Percentiles rank a stretch among this genome's conserved stretches.
phyloP scores from a whole-genome alignment of 2,329 filamentous ascomycete species.

The Penicillium thymicola region DNA sequence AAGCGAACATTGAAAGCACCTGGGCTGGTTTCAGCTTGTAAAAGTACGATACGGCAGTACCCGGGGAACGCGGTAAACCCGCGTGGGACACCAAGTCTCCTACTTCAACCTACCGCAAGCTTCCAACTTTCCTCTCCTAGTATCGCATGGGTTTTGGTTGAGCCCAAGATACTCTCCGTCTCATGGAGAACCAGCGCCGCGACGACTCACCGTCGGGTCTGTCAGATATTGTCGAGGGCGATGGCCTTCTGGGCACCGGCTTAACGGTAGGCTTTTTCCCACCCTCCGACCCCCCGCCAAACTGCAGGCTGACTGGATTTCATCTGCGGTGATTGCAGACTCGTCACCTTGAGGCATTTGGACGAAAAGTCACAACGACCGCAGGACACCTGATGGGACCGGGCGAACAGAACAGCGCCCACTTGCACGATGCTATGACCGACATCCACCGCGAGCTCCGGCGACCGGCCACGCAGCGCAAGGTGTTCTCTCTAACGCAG shows the following conservation, averaged over 20 bases:
- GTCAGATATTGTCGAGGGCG: slow-evolving; percentile 42
- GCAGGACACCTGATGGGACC: slow-evolving; percentile 84
- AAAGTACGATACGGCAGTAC: slow-evolving; percentile 25
- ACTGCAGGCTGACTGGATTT: slow-evolving; percentile 5
- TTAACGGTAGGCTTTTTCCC: slow-evolving; percentile 41
- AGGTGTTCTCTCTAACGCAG: slow-evolving; percentile 85
- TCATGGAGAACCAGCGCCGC: slow-evolving; percentile 46
- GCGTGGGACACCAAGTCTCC: slow-evolving; percentile 29
- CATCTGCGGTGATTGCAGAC: slow-evolving; percentile 53
- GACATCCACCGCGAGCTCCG: slow-evolving; percentile 87
- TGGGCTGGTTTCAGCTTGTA: slow-evolving; percentile 13
- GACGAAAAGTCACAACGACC: slow-evolving; percentile 90
- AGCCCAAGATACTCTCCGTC: slow-evolving; percentile 17
- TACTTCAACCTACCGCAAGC: slow-evolving; percentile 11
- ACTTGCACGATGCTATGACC: slow-evolving; percentile 83
- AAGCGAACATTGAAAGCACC: background rate
- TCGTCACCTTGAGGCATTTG: slow-evolving; percentile 85
- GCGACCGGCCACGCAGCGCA: slow-evolving; percentile 78
- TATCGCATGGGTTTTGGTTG: slow-evolving; percentile 30
- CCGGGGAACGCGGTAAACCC: slow-evolving; percentile 33
- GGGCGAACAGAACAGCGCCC: slow-evolving; percentile 52
- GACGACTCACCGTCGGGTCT: slow-evolving; percentile 46
- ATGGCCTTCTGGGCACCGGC: slow-evolving; percentile 47
- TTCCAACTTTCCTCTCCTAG: slow-evolving; percentile 11
- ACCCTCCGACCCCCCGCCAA: slow-evolving; percentile 1